Conservation (phyloP, 495 filamentous ascomycete species). For the Hypoxylon perforatum region DNA sequence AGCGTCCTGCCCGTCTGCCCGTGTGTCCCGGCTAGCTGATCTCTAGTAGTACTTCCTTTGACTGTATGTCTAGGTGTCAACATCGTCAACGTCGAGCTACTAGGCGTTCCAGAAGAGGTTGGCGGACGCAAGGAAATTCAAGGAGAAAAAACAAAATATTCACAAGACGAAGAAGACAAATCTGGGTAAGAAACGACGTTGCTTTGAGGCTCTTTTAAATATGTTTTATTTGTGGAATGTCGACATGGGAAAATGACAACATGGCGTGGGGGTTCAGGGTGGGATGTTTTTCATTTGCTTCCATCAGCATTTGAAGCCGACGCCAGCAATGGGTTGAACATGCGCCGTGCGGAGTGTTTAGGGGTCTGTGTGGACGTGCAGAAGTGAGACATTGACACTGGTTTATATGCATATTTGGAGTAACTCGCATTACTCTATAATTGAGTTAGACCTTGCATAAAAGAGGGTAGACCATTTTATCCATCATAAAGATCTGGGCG, state of each 20-base stretch:
- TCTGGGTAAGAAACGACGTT: conserved; percentile 43
- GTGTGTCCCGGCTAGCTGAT: conserved; percentile 7
- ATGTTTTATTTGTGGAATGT: conserved; percentile 48
- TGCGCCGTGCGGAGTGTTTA: not conserved
- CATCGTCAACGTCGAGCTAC: conserved; percentile 12
- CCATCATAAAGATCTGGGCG: too few species aligned
- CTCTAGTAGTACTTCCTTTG: not conserved
- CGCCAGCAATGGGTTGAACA: conserved; percentile 17
- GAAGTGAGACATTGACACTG: too few species aligned
- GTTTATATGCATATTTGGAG: too few species aligned
- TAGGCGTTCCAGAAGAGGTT: conserved; percentile 6
- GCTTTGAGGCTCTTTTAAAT: conserved; percentile 50
- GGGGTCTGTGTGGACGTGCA: too few species aligned
- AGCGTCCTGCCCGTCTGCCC: too few species aligned
- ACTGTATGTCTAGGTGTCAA: not conserved
- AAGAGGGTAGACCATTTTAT: too few species aligned
- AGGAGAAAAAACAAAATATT: conserved; percentile 14
- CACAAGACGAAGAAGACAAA: conserved; percentile 34
- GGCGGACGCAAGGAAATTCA: conserved; percentile 18
- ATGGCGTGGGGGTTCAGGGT: conserved; percentile 50
- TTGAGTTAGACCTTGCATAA: too few species aligned
- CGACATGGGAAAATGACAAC: conserved; percentile 50
- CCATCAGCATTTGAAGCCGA: conserved; percentile 26
- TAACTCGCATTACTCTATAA: too few species aligned
- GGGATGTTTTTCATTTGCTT: conserved; percentile 37